These are phyloP conservation scores for Neonectria punicea DNA, from an alignment of 2,329 filamentous ascomycete species.

Conservation along the genomic window DNA sequence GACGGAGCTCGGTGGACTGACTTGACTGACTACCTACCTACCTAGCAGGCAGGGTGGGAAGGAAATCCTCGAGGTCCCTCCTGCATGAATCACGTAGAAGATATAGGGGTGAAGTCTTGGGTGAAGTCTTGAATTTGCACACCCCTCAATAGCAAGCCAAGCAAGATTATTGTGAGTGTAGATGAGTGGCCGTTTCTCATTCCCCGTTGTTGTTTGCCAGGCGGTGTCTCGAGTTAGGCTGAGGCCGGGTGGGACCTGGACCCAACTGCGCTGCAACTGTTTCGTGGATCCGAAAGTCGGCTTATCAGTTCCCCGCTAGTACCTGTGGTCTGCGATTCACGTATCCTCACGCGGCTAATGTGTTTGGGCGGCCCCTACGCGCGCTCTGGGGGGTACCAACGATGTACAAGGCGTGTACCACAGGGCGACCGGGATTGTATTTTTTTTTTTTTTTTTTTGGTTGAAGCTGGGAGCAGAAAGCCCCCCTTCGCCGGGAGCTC, in stretches of 20 bases:
- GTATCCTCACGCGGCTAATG: background rate
- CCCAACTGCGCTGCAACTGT: background rate
- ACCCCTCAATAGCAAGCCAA: background rate
- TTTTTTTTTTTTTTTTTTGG: no score
- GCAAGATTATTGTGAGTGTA: background rate
- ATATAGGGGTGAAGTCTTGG: background rate
- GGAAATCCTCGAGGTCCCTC: background rate
- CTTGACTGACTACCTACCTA: background rate
- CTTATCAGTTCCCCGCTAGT: conserved; percentile 14
- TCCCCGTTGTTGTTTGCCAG: conserved; percentile 15
- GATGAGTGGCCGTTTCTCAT: background rate
- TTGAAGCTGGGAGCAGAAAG: no score
- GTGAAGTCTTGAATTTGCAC: background rate
- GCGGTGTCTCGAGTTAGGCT: conserved; percentile 26
- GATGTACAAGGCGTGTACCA: background rate
- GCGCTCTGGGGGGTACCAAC: background rate
- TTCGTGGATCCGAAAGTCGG: conserved; percentile 3
- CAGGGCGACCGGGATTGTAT: background rate
- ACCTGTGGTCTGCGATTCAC: background rate
- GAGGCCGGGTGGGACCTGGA: conserved; percentile 21
- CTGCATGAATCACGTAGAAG: background rate
- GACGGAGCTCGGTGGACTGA: background rate
- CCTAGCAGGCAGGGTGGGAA: background rate
- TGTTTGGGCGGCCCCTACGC: background rate
- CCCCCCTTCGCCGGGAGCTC: no score